Evolutionary conservation across 805 yeast genomes (phyloP).

Genomic region (Yamadazyma phyllophila): DNA sequence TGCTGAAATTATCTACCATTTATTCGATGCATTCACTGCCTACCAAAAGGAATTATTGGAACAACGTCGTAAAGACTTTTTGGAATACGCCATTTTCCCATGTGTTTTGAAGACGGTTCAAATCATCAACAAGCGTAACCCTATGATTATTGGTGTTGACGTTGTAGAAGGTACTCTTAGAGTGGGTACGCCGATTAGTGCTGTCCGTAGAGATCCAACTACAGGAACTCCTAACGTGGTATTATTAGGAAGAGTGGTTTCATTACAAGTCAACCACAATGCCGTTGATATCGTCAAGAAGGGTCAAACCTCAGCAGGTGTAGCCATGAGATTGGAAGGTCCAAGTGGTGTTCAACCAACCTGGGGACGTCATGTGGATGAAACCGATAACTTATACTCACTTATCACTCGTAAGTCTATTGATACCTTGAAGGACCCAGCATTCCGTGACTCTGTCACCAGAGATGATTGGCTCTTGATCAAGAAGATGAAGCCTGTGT

Average conservation of each 20-base stretch:
- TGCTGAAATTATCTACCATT: slow-evolving; percentile 94
- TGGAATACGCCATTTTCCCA: slow-evolving; percentile 90
- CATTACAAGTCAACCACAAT: slow-evolving; percentile 96
- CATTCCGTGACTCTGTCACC: slow-evolving; percentile 90
- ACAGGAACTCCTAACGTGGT: slow-evolving; percentile 71
- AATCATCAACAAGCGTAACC: slow-evolving; percentile 96
- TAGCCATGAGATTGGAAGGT: slow-evolving; percentile 94
- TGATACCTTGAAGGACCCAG: slow-evolving; percentile 97
- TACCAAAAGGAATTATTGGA: slow-evolving; percentile 88
- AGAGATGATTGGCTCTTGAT: slow-evolving; percentile 95
- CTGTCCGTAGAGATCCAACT: slow-evolving; percentile 83
- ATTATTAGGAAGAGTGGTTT: slow-evolving; percentile 82
- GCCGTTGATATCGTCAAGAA: slow-evolving; percentile 75
- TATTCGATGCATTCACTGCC: slow-evolving; percentile 91
- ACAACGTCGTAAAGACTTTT: slow-evolving; percentile 82
- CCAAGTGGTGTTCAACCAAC: slow-evolving; percentile 91
- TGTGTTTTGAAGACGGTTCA: slow-evolving; percentile 92
- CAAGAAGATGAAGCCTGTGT: slow-evolving; percentile 81
- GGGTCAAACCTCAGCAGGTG: slow-evolving; percentile 97
- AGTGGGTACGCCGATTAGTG: slow-evolving; percentile 93
- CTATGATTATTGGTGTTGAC: slow-evolving; percentile 99
- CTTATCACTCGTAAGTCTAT: slow-evolving; percentile 84
- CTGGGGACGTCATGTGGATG: slow-evolving; percentile 99
- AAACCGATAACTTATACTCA: slow-evolving; percentile 87
- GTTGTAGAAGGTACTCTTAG: slow-evolving; percentile 87